phyloP scores from a whole-genome alignment of 2,329 filamentous ascomycete genomes.

The Colletotrichum sp. region DNA sequence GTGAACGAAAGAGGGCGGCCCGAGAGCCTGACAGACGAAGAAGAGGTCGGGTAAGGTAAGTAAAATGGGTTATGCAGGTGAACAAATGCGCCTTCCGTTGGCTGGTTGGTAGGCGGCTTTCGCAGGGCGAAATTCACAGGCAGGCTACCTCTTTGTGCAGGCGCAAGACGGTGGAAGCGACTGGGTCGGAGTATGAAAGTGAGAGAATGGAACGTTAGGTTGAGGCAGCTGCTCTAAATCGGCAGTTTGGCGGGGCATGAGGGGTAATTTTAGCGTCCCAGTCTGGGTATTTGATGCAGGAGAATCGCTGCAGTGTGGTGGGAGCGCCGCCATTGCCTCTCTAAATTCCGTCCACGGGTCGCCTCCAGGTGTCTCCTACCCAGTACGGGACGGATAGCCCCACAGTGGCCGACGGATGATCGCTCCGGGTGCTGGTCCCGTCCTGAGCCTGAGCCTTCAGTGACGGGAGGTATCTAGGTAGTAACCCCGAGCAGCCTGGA shows the following conservation, averaged over 20 bases:
- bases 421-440: neutral
- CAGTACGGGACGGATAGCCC: neutral
- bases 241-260: slow-evolving; percentile 19
- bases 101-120: neutral
- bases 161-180: neutral
- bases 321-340: neutral
- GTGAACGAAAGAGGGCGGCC: neutral
- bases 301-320: neutral
- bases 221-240: slow-evolving; percentile 11
- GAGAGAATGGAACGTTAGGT: neutral
- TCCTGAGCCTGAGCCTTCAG: neutral
- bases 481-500: neutral
- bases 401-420: neutral
- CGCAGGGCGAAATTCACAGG: neutral
- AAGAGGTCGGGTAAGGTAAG: neutral
- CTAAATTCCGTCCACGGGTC: neutral
- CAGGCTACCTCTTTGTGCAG: neutral
- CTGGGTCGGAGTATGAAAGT: neutral
- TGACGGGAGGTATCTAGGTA: neutral
- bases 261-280: slow-evolving; percentile 19
- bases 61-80: neutral
- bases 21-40: slow-evolving; percentile 7
- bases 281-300: neutral
- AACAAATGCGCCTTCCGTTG: neutral
- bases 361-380: neutral